Conservation (phyloP, 1,284 basidiomycete genomes). For the Xerocomus minutiporus region DNA sequence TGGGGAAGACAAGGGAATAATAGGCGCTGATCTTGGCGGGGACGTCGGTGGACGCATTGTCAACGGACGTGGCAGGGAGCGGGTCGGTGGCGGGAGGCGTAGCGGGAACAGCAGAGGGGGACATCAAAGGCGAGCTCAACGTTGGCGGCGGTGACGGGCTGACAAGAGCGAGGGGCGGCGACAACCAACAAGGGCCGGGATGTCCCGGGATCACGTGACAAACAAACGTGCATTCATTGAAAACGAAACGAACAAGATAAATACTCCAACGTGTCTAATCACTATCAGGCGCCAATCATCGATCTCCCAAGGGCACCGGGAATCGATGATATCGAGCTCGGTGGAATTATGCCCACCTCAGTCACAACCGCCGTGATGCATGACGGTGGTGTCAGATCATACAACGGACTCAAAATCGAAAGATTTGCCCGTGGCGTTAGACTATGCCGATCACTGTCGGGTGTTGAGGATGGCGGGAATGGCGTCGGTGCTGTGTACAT, state of each 20-base stretch:
- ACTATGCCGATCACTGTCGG: constrained; percentile 3
- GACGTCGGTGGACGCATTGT: constrained; percentile 22
- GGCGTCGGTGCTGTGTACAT: constrained; percentile 20
- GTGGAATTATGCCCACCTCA: constrained; percentile 89
- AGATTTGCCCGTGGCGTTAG: constrained; percentile 41
- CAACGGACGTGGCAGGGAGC: constrained; percentile 28
- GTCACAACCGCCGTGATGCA: constrained; percentile 95
- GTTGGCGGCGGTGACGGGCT: constrained; percentile 8
- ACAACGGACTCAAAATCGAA: constrained; percentile 79
- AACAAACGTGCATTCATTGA: constrained; percentile 20
- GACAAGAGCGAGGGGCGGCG: constrained; percentile 4
- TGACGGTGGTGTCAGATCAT: constrained; percentile 86
- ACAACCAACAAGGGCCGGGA: constrained; percentile 10
- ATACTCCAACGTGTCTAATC: constrained; percentile 7
- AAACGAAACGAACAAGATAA: constrained; percentile 5
- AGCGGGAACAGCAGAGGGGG: constrained; percentile 9
- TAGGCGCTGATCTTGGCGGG: constrained; percentile 83
- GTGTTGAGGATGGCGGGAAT: constrained; percentile 27
- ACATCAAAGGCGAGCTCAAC: constrained; percentile 21
- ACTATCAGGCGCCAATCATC: constrained; percentile 21
- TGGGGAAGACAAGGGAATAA: constrained; percentile 89
- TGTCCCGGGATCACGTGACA: constrained; percentile 16
- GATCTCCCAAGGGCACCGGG: constrained; percentile 60
- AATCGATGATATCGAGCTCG: constrained; percentile 78
- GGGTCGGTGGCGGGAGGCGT: constrained; percentile 4